These are phyloP conservation scores for Tulasnella sp. DNA, from an alignment of 768 basidiomycete genomes.

Conservation along the genomic window DNA sequence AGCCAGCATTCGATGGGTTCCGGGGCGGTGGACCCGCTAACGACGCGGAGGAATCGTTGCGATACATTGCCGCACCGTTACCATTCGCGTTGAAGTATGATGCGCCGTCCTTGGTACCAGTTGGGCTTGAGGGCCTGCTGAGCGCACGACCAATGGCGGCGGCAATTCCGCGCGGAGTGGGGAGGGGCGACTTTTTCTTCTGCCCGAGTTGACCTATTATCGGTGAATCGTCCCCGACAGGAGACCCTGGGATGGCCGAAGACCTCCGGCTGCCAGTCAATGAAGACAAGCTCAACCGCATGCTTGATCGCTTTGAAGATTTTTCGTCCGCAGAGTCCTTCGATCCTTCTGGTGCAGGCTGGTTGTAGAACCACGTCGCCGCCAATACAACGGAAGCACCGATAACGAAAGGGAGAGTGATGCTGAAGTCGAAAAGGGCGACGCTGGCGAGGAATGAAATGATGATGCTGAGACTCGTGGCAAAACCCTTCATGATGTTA, in stretches of 20 bases:
- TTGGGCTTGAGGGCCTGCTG: neutral
- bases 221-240: slow-evolving; percentile 2
- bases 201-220: neutral
- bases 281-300: neutral
- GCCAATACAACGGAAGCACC: slow-evolving; percentile 73
- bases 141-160: neutral
- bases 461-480: slow-evolving; percentile 86
- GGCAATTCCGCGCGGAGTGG: slow-evolving; percentile 5
- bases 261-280: neutral
- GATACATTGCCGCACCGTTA: neutral
- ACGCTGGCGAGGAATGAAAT: slow-evolving; percentile 90
- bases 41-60: neutral
- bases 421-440: slow-evolving; percentile 76
- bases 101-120: too few species aligned
- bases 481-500: slow-evolving; percentile 89
- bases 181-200: neutral
- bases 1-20: neutral
- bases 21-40: neutral
- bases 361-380: slow-evolving; percentile 86
- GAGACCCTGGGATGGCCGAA: neutral
- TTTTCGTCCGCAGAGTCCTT: neutral
- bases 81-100: too few species aligned
- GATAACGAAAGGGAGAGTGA: slow-evolving; percentile 74
- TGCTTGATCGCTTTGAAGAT: neutral
- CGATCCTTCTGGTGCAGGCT: neutral